These are phyloP conservation scores for Oryza rufipogon DNA, from an alignment of 176 grass and related monocot genomes.

Conservation along the genomic window DNA sequence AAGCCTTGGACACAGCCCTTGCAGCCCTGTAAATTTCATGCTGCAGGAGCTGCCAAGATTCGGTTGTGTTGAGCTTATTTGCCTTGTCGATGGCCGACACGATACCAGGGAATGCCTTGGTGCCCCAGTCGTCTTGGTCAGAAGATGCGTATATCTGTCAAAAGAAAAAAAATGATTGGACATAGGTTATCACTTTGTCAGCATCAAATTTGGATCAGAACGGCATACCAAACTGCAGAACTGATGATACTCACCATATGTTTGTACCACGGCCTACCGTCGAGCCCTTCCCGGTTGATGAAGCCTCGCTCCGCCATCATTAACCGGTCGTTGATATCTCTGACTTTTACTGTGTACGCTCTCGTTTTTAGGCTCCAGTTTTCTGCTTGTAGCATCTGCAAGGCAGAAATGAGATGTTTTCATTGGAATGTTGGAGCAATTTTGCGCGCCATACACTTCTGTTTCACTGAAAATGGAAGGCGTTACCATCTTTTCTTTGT, in stretches of 20 bases:
- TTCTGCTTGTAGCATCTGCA: slow-evolving; percentile 61
- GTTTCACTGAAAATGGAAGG: background rate
- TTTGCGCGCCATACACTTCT: background rate
- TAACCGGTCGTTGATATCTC: slow-evolving; percentile 77
- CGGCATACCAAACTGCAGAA: background rate
- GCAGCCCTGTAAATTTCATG: slow-evolving; percentile 86
- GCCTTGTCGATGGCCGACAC: slow-evolving; percentile 65
- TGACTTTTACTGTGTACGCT: slow-evolving; percentile 59
- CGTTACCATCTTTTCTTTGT: slow-evolving; percentile 60
- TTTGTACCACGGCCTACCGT: slow-evolving; percentile 82
- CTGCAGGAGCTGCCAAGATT: slow-evolving; percentile 63
- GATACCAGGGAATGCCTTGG: slow-evolving; percentile 74
- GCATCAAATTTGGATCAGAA: slow-evolving; percentile 24
- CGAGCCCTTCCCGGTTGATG: slow-evolving; percentile 78
- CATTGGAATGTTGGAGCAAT: background rate
- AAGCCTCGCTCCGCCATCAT: slow-evolving; percentile 92
- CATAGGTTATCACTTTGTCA: background rate
- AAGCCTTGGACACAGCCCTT: slow-evolving; percentile 76
- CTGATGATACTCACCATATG: slow-evolving; percentile 65
- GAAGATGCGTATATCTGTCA: slow-evolving; percentile 79
- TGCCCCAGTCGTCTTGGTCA: slow-evolving; percentile 65
- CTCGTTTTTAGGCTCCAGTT: slow-evolving; percentile 42
- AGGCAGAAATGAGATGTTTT: slow-evolving; percentile 1
- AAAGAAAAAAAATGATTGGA: background rate
- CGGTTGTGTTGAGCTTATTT: slow-evolving; percentile 57